These are phyloP conservation scores for Aspergillus ellipticus DNA, from an alignment of 495 filamentous ascomycete species.

Conservation along the genomic window DNA sequence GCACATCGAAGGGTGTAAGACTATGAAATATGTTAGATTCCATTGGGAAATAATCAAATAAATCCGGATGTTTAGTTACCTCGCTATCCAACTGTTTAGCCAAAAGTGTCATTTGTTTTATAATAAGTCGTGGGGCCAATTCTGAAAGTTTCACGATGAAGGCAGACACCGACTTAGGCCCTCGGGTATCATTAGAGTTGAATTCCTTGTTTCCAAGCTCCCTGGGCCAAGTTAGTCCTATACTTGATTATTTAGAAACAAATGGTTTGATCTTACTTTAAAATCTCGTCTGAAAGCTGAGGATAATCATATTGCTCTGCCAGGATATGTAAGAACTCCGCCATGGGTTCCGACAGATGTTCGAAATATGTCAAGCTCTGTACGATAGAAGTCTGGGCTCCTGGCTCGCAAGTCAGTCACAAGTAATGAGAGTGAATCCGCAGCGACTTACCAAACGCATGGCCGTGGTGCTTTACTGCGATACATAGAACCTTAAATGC, in stretches of 20 bases:
- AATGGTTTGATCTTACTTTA: slow-evolving; percentile 45
- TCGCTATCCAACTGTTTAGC: slow-evolving; percentile 95
- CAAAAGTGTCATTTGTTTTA: slow-evolving; percentile 93
- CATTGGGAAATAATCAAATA: neutral
- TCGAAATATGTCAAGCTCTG: slow-evolving; percentile 98
- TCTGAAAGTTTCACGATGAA: slow-evolving; percentile 98
- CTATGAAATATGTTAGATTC: slow-evolving; percentile 37
- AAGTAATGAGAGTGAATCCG: neutral
- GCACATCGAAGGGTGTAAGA: slow-evolving; percentile 92
- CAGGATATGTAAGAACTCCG: slow-evolving; percentile 94
- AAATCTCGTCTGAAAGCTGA: slow-evolving; percentile 88
- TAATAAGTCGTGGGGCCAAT: slow-evolving; percentile 83
- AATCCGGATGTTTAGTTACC: slow-evolving; percentile 40
- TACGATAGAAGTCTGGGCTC: slow-evolving; percentile 94
- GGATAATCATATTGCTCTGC: slow-evolving; percentile 97
- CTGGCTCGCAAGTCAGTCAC: slow-evolving; percentile 42
- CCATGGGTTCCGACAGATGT: slow-evolving; percentile 97
- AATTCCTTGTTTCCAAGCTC: slow-evolving; percentile 98
- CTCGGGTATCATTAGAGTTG: slow-evolving; percentile 89
- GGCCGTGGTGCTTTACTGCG: slow-evolving; percentile 96
- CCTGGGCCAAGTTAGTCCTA: slow-evolving; percentile 38
- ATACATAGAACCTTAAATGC: slow-evolving; percentile 95
- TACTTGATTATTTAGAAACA: neutral
- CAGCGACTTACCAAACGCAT: slow-evolving; percentile 76
- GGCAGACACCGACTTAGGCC: slow-evolving; percentile 95